phyloP scores from a whole-genome alignment of 2,329 filamentous ascomycete species.

The Didymella segeticola region DNA sequence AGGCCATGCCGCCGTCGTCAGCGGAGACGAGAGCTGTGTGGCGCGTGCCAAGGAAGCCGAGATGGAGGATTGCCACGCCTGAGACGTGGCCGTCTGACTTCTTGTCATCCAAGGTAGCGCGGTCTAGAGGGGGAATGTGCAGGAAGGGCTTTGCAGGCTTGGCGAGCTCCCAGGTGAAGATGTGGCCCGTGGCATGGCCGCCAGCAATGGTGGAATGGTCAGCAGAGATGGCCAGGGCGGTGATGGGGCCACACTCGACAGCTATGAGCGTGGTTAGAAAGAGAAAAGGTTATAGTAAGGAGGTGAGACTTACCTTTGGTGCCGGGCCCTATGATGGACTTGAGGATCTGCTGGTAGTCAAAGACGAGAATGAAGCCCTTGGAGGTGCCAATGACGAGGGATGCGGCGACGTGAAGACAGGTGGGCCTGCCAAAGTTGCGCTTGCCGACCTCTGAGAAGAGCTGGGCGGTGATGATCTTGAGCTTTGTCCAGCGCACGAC shows the following conservation, averaged over 20 bases:
- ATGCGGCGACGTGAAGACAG: conserved; percentile 85
- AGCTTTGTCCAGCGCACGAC: conserved; percentile 95
- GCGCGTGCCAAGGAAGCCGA: conserved; percentile 93
- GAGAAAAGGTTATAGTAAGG: too few species aligned
- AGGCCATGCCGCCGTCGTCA: conserved; percentile 95
- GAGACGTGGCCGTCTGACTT: conserved; percentile 83
- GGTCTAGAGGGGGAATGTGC: conserved; percentile 78
- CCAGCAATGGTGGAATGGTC: conserved; percentile 92
- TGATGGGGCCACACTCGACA: conserved; percentile 87
- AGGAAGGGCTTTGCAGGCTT: conserved; percentile 87
- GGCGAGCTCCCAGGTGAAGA: conserved; percentile 95
- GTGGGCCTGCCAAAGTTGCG: conserved; percentile 92
- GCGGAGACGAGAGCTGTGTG: conserved; percentile 95
- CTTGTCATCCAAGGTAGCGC: conserved; percentile 67
- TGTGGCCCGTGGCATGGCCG: conserved; percentile 86
- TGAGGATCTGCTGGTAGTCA: conserved; percentile 95
- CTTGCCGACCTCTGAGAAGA: conserved; percentile 90
- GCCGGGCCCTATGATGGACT: conserved; percentile 90
- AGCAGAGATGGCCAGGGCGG: conserved; percentile 86
- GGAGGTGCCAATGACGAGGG: conserved; percentile 88
- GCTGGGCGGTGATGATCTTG: conserved; percentile 84
- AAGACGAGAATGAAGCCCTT: conserved; percentile 96
- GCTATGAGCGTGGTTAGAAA: conserved; percentile 59
- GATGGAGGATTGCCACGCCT: conserved; percentile 79
- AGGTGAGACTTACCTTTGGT: conserved; percentile 72